These are phyloP conservation scores for Entomophthora muscae DNA, from an alignment of 371 early-diverging fungal genomes.

Conservation along the genomic window DNA sequence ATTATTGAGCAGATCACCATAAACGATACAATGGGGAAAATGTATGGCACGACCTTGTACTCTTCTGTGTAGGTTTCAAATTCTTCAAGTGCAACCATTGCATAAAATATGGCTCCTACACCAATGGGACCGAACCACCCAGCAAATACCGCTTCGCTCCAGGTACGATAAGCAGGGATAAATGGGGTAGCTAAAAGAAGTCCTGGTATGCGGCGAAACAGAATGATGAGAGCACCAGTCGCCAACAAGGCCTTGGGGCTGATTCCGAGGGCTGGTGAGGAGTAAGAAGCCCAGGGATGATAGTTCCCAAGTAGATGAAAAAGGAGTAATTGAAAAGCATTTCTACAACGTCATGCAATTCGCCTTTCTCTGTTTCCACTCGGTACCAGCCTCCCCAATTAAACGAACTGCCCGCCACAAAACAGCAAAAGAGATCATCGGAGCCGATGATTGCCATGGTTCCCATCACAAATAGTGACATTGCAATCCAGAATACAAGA, in stretches of 20 bases:
- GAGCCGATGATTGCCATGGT: too few relatives aligned
- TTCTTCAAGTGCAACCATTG: conserved; percentile 35
- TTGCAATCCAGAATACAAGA: conserved; percentile 60
- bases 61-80: conserved; percentile 11
- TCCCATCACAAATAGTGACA: conserved; percentile 68
- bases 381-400: conserved; percentile 85
- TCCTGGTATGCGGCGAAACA: conserved; percentile 68
- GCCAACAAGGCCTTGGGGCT: conserved; percentile 53
- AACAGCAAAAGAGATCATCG: too few relatives aligned
- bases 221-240: conserved; percentile 47
- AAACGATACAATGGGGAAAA: conserved; percentile 47
- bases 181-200: conserved; percentile 38
- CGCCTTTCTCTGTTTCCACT: conserved; percentile 65
- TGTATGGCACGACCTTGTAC: conserved; percentile 12
- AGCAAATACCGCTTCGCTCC: conserved; percentile 73
- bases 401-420: too few relatives aligned
- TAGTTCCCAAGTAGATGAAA: conserved; percentile 84
- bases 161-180: conserved; percentile 53
- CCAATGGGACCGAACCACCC: too few relatives aligned
- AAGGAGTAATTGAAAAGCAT: conserved; percentile 70
- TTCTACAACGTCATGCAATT: conserved; percentile 83
- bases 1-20: conserved; percentile 56
- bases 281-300: conserved; percentile 59
- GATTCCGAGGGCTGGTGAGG: conserved; percentile 38
- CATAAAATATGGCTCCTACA: conserved; percentile 75